phyloP scores from a whole-genome alignment of 768 basidiomycete species.

The Termitomyces sp. region DNA sequence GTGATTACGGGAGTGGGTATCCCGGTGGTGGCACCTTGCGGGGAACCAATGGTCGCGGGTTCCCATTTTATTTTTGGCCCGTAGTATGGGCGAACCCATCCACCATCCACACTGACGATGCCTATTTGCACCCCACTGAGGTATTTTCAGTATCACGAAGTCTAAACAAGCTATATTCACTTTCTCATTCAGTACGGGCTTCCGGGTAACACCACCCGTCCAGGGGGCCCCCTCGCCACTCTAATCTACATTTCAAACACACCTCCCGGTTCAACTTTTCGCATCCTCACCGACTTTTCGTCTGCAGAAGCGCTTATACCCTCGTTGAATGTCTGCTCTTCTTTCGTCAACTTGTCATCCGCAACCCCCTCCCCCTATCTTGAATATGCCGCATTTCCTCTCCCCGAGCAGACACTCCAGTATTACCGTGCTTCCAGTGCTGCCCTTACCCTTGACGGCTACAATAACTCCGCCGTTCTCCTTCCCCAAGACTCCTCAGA shows the following conservation, averaged over 20 bases:
- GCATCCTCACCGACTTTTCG: slow-evolving; percentile 5
- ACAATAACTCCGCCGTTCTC: slow-evolving; percentile 54
- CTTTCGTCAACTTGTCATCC: neutral
- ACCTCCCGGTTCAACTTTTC: slow-evolving; percentile 1
- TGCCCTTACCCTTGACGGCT: slow-evolving; percentile 53
- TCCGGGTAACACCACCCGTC: slow-evolving; percentile 6
- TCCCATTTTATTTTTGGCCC: slow-evolving; percentile 15
- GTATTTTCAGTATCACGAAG: neutral
- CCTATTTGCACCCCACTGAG: slow-evolving; percentile 6
- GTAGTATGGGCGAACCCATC: slow-evolving; percentile 1
- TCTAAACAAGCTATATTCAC: neutral
- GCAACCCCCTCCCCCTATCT: neutral
- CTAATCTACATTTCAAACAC: slow-evolving; percentile 1
- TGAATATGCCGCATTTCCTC: neutral
- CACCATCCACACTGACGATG: neutral
- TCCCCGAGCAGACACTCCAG: slow-evolving; percentile 48
- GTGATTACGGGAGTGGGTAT: slow-evolving; percentile 13
- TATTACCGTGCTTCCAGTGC: slow-evolving; percentile 59
- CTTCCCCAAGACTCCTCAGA: slow-evolving; percentile 25
- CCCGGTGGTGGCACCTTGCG: neutral
- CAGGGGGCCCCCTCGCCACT: slow-evolving; percentile 6
- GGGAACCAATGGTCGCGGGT: slow-evolving; percentile 5
- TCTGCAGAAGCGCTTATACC: slow-evolving; percentile 1
- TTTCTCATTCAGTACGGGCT: slow-evolving; percentile 6
- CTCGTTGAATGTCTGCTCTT: neutral